phyloP scores from a whole-genome alignment of 495 filamentous ascomycete species.

The Elasticomyces elasticus region DNA sequence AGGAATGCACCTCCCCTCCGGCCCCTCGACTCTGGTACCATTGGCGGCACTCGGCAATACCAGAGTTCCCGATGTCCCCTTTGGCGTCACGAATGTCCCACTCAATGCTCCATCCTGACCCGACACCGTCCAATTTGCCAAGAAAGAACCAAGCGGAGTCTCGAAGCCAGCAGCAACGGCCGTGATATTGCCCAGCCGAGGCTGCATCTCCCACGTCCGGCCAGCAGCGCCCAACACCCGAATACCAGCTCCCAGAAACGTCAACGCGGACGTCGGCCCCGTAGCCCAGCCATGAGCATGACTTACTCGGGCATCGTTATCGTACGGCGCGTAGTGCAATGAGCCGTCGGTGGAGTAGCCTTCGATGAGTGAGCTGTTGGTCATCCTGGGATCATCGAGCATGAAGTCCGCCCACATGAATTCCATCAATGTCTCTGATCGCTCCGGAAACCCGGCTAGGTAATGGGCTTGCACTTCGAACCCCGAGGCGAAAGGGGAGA shows the following conservation, averaged over 20 bases:
- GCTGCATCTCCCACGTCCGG: conserved; percentile 22
- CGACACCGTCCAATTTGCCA: not conserved
- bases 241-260: conserved; percentile 22
- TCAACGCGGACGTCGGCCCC: conserved; percentile 22
- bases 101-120: conserved; percentile 18
- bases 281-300: conserved; percentile 30
- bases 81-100: conserved; percentile 9
- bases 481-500: conserved; percentile 13
- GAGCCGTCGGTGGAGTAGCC: conserved; percentile 24
- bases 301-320: conserved; percentile 18
- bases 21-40: no score
- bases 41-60: not conserved
- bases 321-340: conserved; percentile 24
- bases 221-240: conserved; percentile 11
- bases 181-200: conserved; percentile 24
- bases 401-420: conserved; percentile 16
- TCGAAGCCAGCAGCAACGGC: conserved; percentile 24
- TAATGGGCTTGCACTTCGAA: conserved; percentile 17
- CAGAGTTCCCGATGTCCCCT: conserved; percentile 4
- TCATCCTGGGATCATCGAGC: conserved; percentile 19
- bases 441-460: conserved; percentile 9
- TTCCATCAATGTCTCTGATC: conserved; percentile 13
- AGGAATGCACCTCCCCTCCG: no score
- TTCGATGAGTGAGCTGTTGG: conserved; percentile 24
- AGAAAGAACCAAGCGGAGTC: conserved; percentile 21